These are phyloP conservation scores for Schizochytrium sp. DNA, from an alignment of 108 stramenopile genomes.

Conservation along the genomic window DNA sequence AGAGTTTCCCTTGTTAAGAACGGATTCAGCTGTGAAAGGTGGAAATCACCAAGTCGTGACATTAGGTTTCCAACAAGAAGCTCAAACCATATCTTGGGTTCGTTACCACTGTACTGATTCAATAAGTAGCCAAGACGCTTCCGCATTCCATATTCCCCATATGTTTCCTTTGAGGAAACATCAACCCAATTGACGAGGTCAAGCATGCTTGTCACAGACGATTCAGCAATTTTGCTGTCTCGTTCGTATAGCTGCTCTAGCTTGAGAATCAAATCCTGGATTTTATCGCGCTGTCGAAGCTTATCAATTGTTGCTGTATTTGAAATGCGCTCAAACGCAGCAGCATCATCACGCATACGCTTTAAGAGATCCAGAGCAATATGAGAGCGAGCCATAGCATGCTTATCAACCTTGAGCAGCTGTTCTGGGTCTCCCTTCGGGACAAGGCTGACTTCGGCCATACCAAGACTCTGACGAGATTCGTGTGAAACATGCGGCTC, in stretches of 20 bases:
- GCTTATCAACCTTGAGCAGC: constrained; percentile 58
- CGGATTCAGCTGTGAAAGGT: constrained; percentile 29
- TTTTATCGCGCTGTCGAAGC: neutral
- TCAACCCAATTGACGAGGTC: constrained; percentile 53
- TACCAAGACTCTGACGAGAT: neutral
- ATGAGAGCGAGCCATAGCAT: constrained; percentile 65
- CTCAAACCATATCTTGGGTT: constrained; percentile 38
- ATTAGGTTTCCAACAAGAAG: constrained; percentile 16
- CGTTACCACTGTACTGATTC: neutral
- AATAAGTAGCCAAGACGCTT: constrained; percentile 33
- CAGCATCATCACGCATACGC: constrained; percentile 62
- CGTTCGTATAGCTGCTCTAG: constrained; percentile 42
- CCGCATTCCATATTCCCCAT: constrained; percentile 1
- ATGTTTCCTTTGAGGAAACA: neutral
- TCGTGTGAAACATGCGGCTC: neutral
- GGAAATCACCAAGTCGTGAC: neutral
- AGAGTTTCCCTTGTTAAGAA: constrained; percentile 29
- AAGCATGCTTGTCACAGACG: neutral
- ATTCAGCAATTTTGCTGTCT: neutral
- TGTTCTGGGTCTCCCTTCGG: neutral
- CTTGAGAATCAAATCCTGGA: constrained; percentile 26
- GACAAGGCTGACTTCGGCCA: neutral
- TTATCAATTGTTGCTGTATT: neutral
- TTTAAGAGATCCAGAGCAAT: constrained; percentile 62
- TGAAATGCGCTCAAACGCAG: neutral